Base-by-base conservation (phyloP, 768 basidiomycete genomes). In the Boletus vermiculosoides region DNA sequence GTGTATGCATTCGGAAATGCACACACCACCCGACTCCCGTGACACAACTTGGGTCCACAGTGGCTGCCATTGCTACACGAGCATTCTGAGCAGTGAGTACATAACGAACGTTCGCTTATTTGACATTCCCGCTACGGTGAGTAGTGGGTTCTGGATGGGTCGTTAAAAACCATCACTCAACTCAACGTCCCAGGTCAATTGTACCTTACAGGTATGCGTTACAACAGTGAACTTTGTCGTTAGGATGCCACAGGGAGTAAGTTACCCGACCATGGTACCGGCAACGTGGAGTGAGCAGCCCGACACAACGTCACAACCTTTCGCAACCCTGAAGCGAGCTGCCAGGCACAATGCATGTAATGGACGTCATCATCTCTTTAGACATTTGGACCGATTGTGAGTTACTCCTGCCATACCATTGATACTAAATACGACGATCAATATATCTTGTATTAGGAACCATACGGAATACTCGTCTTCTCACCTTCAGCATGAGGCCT, bases 381-480 rank as follows among this genome's bases (percentile, higher is more conserved):
- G n/a, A 40, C 6, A 11, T 40, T 40, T n/a, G 39, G 60, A 40
- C 50, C 58, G 56, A 50, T 34, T 55, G 61, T 57, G 62, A 57
- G 59, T 63, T n/a, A 6, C 34, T 55, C 22, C 42, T 64, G 65
- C 50, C 57, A 58, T 47, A 55, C 44, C 45, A 54, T 37, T 22
- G 37, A 66, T 59, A 45, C 67, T 52, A 58, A 55, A 65, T 69
- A 53, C 5, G 59, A 52, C 2, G 54, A 55, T 56, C 45, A 33
- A 67, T 67, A 69, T 69, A 46, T 20, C 66, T 62, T 54, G 56
- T 69, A 67, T 62, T 62, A 33, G 67, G 36, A 59, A 54, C 20
- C 25, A 25, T 64, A 67, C 66, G 65, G 65, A 67, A 67, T 62
- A 1, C 12, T 8, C 28, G 23, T 51, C 48, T 52, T 68, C 57